Conservation (phyloP, 1,284 basidiomycete species). For the Sporisorium reilianum region DNA sequence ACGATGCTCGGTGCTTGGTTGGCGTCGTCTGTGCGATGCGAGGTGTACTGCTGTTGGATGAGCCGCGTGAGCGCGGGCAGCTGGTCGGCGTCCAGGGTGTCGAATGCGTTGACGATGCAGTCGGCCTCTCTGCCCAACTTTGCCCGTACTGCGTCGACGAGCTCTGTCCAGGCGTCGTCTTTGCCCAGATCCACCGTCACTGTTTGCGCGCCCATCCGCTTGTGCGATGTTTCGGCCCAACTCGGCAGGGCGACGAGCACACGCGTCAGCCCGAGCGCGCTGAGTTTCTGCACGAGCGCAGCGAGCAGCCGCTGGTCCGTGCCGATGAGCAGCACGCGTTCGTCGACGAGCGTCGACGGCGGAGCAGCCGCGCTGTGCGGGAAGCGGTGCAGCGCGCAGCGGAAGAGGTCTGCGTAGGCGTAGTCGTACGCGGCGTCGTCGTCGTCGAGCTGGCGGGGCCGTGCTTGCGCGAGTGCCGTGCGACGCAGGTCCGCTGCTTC, state of each 20-base stretch:
- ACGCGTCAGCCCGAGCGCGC: not conserved
- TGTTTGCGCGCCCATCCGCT: not conserved
- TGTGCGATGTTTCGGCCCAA: not conserved
- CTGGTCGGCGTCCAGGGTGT: not conserved
- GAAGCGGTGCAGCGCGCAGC: not conserved
- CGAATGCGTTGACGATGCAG: not conserved
- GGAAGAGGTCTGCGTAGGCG: not conserved
- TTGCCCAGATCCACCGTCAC: not conserved
- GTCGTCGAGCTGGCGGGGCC: not conserved
- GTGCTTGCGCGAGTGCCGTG: not conserved
- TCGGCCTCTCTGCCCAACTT: not conserved
- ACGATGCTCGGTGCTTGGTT: no score
- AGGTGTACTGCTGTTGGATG: not conserved
- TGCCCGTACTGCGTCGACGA: not conserved
- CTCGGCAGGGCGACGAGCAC: not conserved
- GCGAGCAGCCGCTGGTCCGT: constrained; percentile 13
- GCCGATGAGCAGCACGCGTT: constrained; percentile 21
- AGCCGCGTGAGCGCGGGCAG: not conserved
- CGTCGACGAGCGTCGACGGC: constrained; percentile 23
- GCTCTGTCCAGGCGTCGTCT: not conserved
- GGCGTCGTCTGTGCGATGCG: no score
- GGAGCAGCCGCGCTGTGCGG: not conserved
- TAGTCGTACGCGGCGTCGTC: not conserved
- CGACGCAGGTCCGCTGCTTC: not conserved
- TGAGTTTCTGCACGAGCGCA: not conserved